Evolutionary conservation across 2,329 filamentous ascomycete genomes (phyloP).

Genomic region (Cadophora malorum): DNA sequence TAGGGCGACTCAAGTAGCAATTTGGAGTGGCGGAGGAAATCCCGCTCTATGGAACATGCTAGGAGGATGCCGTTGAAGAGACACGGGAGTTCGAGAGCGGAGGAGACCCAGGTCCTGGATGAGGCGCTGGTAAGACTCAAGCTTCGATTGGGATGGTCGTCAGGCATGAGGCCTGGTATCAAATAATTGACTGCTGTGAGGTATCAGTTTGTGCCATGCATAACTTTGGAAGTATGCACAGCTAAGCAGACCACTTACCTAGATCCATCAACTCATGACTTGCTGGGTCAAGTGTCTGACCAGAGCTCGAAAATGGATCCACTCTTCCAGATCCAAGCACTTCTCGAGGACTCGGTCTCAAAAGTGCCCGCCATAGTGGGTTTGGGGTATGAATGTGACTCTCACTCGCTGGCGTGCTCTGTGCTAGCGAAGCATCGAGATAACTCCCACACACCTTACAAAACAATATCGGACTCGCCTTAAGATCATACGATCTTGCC

Average conservation of each 20-base stretch:
- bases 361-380: neutral
- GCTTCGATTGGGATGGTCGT: constrained; percentile 5
- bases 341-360: constrained; percentile 3
- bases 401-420: neutral
- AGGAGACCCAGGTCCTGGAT: constrained; percentile 5
- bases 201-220: neutral
- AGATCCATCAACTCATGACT: constrained; percentile 5
- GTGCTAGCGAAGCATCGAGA: neutral
- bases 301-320: neutral
- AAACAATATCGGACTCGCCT: neutral
- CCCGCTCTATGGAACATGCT: constrained; percentile 17
- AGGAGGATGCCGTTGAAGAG: constrained; percentile 24
- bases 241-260: neutral
- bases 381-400: neutral
- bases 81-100: constrained; percentile 12
- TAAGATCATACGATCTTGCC: neutral
- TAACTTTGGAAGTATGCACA: no score
- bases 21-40: constrained; percentile 18
- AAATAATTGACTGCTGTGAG: neutral
- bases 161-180: neutral
- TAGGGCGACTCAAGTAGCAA: constrained; percentile 17
- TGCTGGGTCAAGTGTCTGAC: neutral
- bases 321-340: neutral
- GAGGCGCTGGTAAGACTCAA: neutral
- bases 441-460: constrained; percentile 4